These are phyloP conservation scores for Bruguiera hainesii DNA, from an alignment of 441 rosid species.

Conservation along the genomic window DNA sequence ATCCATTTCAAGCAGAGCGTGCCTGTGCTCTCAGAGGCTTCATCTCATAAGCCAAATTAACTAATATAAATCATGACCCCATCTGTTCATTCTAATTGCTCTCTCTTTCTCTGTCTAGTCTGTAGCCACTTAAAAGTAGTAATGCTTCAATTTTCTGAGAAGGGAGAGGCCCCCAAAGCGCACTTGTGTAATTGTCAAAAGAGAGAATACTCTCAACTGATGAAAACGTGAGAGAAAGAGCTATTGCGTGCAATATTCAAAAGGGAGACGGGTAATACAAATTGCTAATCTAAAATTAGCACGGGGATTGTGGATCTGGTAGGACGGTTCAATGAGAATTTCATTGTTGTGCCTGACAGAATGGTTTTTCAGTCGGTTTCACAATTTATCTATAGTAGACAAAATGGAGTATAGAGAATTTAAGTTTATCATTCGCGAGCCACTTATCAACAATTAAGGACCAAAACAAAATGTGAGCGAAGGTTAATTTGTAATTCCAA, in stretches of 20 bases:
- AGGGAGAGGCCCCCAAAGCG: background rate
- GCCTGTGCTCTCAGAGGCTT: slow-evolving; percentile 28
- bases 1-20: slow-evolving; percentile 32
- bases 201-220: slow-evolving; percentile 17
- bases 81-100: background rate
- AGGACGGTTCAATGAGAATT: too few relatives aligned
- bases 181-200: background rate
- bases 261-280: slow-evolving; percentile 33
- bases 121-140: background rate
- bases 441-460: too few relatives aligned
- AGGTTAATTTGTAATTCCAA: too few relatives aligned
- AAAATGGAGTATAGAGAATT: too few relatives aligned
- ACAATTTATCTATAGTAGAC: too few relatives aligned
- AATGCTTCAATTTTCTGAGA: too few relatives aligned
- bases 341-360: too few relatives aligned
- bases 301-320: too few relatives aligned
- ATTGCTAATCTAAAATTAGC: slow-evolving; percentile 14
- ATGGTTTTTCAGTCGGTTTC: too few relatives aligned
- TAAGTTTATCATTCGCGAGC: too few relatives aligned
- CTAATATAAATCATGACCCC: background rate
- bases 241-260: slow-evolving; percentile 16
- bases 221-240: slow-evolving; percentile 15
- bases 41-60: background rate
- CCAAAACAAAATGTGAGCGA: too few relatives aligned
- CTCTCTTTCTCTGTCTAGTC: background rate